These are phyloP conservation scores for Carnegiea gigantea DNA, from an alignment of 179 eudicot species.

Conservation along the genomic window DNA sequence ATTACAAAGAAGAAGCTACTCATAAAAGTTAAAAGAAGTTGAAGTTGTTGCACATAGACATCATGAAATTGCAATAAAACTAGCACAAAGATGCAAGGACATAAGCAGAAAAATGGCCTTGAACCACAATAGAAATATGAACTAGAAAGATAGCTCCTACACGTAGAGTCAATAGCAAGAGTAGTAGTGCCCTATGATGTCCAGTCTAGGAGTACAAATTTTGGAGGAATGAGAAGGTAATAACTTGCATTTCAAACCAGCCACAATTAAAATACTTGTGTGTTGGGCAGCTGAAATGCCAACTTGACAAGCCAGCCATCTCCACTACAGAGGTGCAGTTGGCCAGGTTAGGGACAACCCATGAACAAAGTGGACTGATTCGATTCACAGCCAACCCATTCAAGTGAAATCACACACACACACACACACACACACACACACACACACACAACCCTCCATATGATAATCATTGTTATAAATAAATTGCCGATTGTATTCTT, in stretches of 20 bases:
- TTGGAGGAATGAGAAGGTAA: not conserved
- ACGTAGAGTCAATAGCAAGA: not conserved
- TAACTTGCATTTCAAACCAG: not conserved
- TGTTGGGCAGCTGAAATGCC: not conserved
- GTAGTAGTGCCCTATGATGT: not conserved
- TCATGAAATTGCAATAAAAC: not conserved
- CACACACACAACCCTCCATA: too few relatives aligned
- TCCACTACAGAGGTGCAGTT: too few relatives aligned
- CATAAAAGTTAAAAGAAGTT: not conserved
- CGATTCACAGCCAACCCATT: too few relatives aligned
- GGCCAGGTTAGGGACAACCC: too few relatives aligned
- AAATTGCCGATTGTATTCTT: too few relatives aligned
- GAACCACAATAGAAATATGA: too few relatives aligned
- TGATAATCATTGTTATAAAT: too few relatives aligned
- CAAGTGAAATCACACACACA: too few relatives aligned
- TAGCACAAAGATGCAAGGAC: not conserved
- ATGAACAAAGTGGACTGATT: too few relatives aligned
- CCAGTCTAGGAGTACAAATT: not conserved
- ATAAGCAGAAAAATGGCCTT: not conserved
- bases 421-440: too few relatives aligned
- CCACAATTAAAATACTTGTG: too few relatives aligned
- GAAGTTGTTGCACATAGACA: not conserved
- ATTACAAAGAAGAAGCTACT: not conserved
- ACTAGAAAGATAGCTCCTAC: not conserved
- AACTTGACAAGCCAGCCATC: too few relatives aligned